Evolutionary conservation across 805 yeast genomes (phyloP), one percentile per base, ranked within the genome.

Genomic region (Kazachstania africana): DNA sequence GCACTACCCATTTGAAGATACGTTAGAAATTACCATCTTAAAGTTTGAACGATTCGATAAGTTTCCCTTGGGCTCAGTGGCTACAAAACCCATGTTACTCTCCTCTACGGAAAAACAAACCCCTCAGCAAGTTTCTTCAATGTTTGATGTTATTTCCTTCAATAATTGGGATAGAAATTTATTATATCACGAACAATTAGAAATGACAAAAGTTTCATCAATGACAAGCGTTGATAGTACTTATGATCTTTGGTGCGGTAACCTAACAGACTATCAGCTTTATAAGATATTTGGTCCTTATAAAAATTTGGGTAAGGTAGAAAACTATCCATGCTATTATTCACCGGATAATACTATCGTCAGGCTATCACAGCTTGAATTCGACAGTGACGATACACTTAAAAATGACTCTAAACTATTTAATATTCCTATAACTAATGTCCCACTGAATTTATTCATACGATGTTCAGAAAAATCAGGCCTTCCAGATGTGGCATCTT

Each of bases 161-260:
- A 62, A 63, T 32, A 66, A 68, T 41, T 78, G 85, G 84, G 81
- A 77, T 42, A 61, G 68, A 17, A 80, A 82, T 44, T 74, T 76
- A 45, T 62, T 69, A 14, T 65, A 72, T 39, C 73, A 79, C 45
- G 96, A 87, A 51, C 73, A 79, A 37, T 62, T 80, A n/a, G 95
- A 87, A 52, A 78, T 84, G 31, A 64, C 84, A 1, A 72, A 71
- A 47, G 79, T 87, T 87, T 78, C 94, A 1, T 65, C 82, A 8
- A 93, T 94, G 0, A 70, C 91, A 0, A 67, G 63, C 9, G 59
- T 82, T 1, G 48, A 50, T 12, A 38, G 50, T 8, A 27, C 41
- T 3, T 35, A 53, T 6, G 63, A 70, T 29, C 69, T 85, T 5
- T 87, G 88, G 87, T 65, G 78, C 31, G 97, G 97, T 2, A 88